A percentile compares a stretch with the other conserved stretches of the same genome.
Evolutionary conservation across 768 basidiomycete species (phyloP).

Genomic region (Boletus speciosus): DNA sequence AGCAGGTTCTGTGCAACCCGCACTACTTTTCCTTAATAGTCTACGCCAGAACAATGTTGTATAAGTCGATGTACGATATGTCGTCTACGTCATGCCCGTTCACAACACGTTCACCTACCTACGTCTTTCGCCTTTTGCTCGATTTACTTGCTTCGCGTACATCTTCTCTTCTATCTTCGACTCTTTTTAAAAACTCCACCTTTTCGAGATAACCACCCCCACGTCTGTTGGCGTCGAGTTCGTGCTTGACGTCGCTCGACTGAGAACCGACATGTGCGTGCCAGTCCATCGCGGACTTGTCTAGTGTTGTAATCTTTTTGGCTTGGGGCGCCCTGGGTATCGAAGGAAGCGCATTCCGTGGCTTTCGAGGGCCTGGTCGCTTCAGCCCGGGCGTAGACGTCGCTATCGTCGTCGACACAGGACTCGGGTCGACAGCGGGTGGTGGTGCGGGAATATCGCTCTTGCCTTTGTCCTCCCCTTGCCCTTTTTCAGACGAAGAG

Average conservation of each 20-base stretch:
- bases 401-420: background rate
- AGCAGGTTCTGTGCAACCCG: conserved; percentile 1
- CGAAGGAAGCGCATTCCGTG: conserved; percentile 53
- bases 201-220: conserved; percentile 82
- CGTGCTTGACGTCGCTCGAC: conserved; percentile 51
- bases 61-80: conserved; percentile 10
- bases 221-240: conserved; percentile 69
- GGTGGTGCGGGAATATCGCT: background rate
- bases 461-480: background rate
- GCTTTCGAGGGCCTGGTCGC: conserved; percentile 64
- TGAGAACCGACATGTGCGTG: conserved; percentile 54
- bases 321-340: conserved; percentile 54
- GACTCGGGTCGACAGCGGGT: background rate
- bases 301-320: conserved; percentile 78
- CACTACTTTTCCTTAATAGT: background rate
- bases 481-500: conserved; percentile 3
- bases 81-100: background rate
- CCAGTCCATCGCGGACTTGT: conserved; percentile 90
- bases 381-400: conserved; percentile 21
- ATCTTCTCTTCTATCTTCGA: conserved; percentile 68
- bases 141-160: conserved; percentile 54
- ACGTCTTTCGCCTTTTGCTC: conserved; percentile 45
- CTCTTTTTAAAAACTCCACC: conserved; percentile 76
- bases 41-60: background rate
- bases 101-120: conserved; percentile 1